Evolutionary conservation across 2,329 filamentous ascomycete genomes (phyloP).

Genomic region (Fonsecaea erecta): DNA sequence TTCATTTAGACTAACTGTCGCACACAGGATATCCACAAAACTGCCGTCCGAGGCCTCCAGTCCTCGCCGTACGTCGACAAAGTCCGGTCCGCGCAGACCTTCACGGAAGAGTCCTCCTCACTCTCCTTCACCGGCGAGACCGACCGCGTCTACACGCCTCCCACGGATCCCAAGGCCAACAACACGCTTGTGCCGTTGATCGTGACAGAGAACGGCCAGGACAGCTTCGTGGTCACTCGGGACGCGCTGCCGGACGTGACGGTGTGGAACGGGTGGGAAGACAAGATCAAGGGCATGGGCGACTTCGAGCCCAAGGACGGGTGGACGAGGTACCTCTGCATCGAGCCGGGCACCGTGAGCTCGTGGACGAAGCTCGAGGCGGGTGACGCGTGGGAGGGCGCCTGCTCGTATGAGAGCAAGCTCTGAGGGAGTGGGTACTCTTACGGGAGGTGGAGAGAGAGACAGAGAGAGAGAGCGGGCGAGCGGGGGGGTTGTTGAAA

Average conservation of each 20-base stretch:
- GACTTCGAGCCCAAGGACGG: slow-evolving; percentile 90
- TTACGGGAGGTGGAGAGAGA: not conserved
- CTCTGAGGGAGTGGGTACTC: slow-evolving; percentile 35
- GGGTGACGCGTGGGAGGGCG: slow-evolving; percentile 71
- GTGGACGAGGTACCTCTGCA: slow-evolving; percentile 90
- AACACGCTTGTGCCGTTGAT: slow-evolving; percentile 53
- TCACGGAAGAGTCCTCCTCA: slow-evolving; percentile 67
- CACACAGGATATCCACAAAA: slow-evolving; percentile 74
- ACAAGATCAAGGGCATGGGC: slow-evolving; percentile 78
- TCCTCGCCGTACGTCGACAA: slow-evolving; percentile 83
- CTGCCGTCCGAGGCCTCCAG: slow-evolving; percentile 75
- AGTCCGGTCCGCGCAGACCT: slow-evolving; percentile 66
- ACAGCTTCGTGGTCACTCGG: slow-evolving; percentile 73
- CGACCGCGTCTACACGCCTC: slow-evolving; percentile 81
- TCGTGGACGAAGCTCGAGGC: slow-evolving; percentile 84
- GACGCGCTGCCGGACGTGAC: slow-evolving; percentile 88
- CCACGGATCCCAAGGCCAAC: slow-evolving; percentile 60
- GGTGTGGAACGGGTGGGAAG: slow-evolving; percentile 95
- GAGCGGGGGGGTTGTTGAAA: too few species aligned
- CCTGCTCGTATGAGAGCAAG: slow-evolving; percentile 59
- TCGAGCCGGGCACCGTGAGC: slow-evolving; percentile 85
- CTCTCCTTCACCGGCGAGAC: slow-evolving; percentile 77
- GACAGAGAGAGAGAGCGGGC: not conserved
- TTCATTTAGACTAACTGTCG: not conserved
- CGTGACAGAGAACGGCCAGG: slow-evolving; percentile 66